Evolutionary conservation across 2,329 filamentous ascomycete genomes (phyloP).

Genomic region (Rhytidhysteron rufulum): DNA sequence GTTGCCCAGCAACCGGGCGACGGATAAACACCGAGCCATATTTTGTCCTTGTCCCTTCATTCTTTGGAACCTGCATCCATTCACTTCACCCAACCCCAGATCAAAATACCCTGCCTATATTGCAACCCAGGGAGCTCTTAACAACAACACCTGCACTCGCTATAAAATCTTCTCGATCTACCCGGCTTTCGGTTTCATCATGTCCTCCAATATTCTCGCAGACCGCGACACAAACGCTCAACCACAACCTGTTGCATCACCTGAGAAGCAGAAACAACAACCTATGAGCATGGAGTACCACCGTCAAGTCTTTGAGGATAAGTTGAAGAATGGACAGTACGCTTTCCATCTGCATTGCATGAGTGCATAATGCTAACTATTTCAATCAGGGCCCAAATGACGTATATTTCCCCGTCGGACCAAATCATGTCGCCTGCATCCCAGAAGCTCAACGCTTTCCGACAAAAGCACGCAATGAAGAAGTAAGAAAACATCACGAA

Average conservation of each 20-base stretch:
- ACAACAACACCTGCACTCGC: too few species aligned
- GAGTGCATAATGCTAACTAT: slow-evolving; percentile 13
- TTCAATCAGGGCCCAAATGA: slow-evolving; percentile 40
- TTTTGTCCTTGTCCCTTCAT: too few species aligned
- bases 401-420: slow-evolving; percentile 81
- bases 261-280: slow-evolving; percentile 34
- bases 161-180: too few species aligned
- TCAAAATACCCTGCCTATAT: too few species aligned
- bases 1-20: too few species aligned
- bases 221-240: slow-evolving; percentile 63
- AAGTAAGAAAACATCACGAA: slow-evolving; percentile 39
- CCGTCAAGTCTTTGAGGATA: slow-evolving; percentile 69
- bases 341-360: slow-evolving; percentile 22
- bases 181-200: too few species aligned
- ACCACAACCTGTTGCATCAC: slow-evolving; percentile 19
- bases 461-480: slow-evolving; percentile 77
- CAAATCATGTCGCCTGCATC: slow-evolving; percentile 84
- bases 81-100: too few species aligned
- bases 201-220: slow-evolving; percentile 57
- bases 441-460: slow-evolving; percentile 75
- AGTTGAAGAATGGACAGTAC: slow-evolving; percentile 65
- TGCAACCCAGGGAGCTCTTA: too few species aligned
- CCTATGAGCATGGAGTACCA: slow-evolving; percentile 64
- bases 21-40: too few species aligned
- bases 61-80: too few species aligned